Evolutionary conservation across 108 stramenopile species (phyloP), one percentile per base, ranked within the genome.

Genomic region (Asterionellopsis glacialis): DNA sequence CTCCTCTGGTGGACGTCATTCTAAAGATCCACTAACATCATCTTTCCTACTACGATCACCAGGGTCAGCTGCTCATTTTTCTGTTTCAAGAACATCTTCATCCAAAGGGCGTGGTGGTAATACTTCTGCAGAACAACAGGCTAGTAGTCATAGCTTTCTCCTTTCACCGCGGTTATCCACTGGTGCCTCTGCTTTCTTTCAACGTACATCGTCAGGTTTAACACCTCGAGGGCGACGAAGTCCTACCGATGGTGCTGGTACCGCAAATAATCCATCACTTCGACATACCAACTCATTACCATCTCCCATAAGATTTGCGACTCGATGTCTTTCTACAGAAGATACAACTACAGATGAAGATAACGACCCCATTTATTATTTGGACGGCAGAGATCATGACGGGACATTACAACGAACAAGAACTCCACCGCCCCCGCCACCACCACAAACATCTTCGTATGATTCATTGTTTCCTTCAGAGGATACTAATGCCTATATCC

Each of bases 1-100:
- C 9, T 55, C 4, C 27, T 23, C 54, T 0, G 7, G 11, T 21
- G 54, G 48, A n/a, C 11, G 33, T 11, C 38, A 40, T 27, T 11
- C 9, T 3, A 26, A 69, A 2, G 10, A 16, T 21, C 19, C 68
- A 6, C 72, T 70, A 15, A 18, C 60, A 13, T 78, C 77, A 14
- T 66, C 72, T 10, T 26, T 55, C 33, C 7, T 33, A 2, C 54
- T 79, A 38, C 53, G 73, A 19, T 79, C 77, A 0, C 77, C 77
- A 24, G 77, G 77, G n/a, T 78, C 77, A 14, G 47, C 63, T 23
- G 72, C 72, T 0, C 60, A 59, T 14, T 28, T 48, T 21, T 48
- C 47, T 22, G 22, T 22, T 5, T 2, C 33, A 33, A 33, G 33
- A 7, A 33, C 33, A 33, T 33, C 33, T 2, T 33, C 33, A 33